These are phyloP conservation scores for Exophiala oligosperma DNA, from an alignment of 2,329 filamentous ascomycete genomes.

Conservation along the genomic window DNA sequence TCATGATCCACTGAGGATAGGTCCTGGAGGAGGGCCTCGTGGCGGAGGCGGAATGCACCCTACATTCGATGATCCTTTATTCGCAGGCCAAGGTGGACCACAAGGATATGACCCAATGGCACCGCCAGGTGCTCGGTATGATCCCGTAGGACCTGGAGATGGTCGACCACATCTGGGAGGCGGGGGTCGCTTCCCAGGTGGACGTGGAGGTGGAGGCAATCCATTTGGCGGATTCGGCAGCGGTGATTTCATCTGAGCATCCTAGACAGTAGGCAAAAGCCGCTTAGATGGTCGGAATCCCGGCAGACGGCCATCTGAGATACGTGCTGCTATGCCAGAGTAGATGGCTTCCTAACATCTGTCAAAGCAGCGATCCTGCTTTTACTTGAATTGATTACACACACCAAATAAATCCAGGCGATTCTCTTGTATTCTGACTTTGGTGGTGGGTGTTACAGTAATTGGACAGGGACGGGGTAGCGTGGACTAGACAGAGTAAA, in stretches of 20 bases:
- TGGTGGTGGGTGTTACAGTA: too few species aligned
- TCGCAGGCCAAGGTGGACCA: constrained; percentile 59
- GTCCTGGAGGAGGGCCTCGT: constrained; percentile 60
- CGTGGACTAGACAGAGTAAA: too few species aligned
- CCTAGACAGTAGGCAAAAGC: background rate
- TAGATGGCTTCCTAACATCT: too few species aligned
- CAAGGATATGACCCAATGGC: constrained; percentile 67
- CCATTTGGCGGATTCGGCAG: constrained; percentile 62
- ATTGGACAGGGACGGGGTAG: too few species aligned
- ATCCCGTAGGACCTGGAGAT: constrained; percentile 75
- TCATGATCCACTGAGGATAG: constrained; percentile 74
- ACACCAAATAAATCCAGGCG: too few species aligned
- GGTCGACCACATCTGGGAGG: constrained; percentile 50
- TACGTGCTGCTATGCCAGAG: too few species aligned
- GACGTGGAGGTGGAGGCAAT: constrained; percentile 46
- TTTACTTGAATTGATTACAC: too few species aligned
- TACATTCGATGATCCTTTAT: constrained; percentile 88
- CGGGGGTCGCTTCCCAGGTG: constrained; percentile 48
- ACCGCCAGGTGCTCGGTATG: constrained; percentile 88
- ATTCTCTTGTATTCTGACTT: too few species aligned
- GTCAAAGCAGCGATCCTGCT: too few species aligned
- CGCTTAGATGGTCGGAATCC: background rate
- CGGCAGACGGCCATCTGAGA: too few species aligned
- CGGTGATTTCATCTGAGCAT: constrained; percentile 54
- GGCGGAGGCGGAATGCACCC: constrained; percentile 88